phyloP scores from a whole-genome alignment of 306 rosid species.

The Hippophae gyantsensis region DNA sequence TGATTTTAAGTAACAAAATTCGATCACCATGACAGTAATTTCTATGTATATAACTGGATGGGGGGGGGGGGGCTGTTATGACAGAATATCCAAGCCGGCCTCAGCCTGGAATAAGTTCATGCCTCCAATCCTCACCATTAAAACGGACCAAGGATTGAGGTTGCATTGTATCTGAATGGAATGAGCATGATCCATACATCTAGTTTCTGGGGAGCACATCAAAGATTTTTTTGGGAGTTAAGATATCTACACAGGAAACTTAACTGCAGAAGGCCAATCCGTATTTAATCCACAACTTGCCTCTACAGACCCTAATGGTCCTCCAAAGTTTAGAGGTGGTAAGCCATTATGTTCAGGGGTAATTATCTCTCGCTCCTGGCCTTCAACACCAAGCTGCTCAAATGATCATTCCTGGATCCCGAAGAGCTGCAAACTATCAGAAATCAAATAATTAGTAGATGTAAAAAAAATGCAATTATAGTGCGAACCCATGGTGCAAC shows the following conservation, averaged over 20 bases:
- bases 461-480: no score
- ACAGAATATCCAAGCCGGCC: conserved; percentile 37
- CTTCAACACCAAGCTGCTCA: neutral
- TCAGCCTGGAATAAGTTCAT: conserved; percentile 46
- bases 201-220: conserved; percentile 48
- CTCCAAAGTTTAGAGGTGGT: conserved; percentile 7
- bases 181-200: neutral
- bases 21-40: neutral
- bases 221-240: conserved; percentile 27
- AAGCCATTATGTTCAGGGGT: neutral
- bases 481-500: no score
- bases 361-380: conserved; percentile 1
- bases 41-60: conserved; percentile 47
- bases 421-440: conserved; percentile 12
- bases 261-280: conserved; percentile 42
- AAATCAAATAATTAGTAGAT: no score
- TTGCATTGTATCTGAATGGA: conserved; percentile 34
- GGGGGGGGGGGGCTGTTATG: conserved; percentile 11
- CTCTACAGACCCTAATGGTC: conserved; percentile 28
- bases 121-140: conserved; percentile 53
- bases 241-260: conserved; percentile 91
- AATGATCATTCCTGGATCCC: neutral
- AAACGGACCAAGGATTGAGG: conserved; percentile 40
- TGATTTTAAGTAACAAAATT: neutral
- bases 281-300: conserved; percentile 26